Base-by-base conservation (phyloP, 352 stramenopile genomes). In the Phytophthora europaea region DNA sequence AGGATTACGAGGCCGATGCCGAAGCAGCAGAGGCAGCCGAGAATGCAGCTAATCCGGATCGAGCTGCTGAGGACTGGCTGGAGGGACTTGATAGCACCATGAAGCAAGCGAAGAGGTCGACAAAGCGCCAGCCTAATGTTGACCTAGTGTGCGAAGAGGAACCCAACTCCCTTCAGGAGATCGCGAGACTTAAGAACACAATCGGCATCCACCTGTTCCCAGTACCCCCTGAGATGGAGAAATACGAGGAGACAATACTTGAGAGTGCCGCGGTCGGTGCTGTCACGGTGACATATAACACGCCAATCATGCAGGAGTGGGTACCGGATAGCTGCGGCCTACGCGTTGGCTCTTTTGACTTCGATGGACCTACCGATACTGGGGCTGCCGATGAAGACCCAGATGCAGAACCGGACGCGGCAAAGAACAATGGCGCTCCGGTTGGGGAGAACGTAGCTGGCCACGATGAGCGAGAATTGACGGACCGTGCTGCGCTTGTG, bases 221-320 rank as follows among this genome's bases (percentile, higher is more conserved):
- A 2, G 76, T 88, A 20, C 83, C 87, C 15, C 77, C 81, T 0
- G 81, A 90, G 62, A 53, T 84, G 13, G 84, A 90, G 52, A 75
- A 80, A 52, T 81, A 85, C 45, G 82, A 94, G 55, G 78, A 87
- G n/a, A 71, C 76, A 1, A 72, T 82, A 38, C 72, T 94, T 2
- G 84, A 94, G 58, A 91, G 78, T 51, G 61, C 76, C 8, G 74
- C 87, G 8, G 84, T 86, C 4, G 84, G 87, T 6, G 84, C 87
- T 15, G 64, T 92, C 28, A 82, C 85, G 10, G 65, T 94, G 31
- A 91, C 85, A 43, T 92, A 85, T 76, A 82, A 92, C 67, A 83
- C 87, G 16, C 84, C 85, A 28, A 81, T 92, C 47, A 94, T 92
- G 87, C 84, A 89, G 58, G 87, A 94, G 54, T 94, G 82, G 80